Conservation (phyloP, 306 rosid genomes). For the Sindora glabra region DNA sequence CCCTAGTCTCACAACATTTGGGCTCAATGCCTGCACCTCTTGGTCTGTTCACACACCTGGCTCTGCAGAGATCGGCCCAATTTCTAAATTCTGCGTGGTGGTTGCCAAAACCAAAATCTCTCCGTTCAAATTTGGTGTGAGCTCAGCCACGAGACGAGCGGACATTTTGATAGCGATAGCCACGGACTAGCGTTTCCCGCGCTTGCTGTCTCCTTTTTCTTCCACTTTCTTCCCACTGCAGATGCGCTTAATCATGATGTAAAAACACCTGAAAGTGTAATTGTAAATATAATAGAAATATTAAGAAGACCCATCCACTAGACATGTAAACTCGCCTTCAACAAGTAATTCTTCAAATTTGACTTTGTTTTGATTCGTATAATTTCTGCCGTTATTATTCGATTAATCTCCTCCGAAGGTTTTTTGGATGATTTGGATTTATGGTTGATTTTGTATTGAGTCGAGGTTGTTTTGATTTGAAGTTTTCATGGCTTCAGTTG, state of each 20-base stretch:
- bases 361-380: background rate
- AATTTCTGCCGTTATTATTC: background rate
- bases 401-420: background rate
- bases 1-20: no score
- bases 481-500: background rate
- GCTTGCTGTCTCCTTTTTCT: background rate
- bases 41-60: no score
- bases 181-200: conserved; percentile 10
- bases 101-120: no score
- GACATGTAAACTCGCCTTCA: background rate
- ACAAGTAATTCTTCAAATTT: background rate
- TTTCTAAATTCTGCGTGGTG: no score
- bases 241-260: no score
- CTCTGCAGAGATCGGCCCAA: no score
- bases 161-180: conserved; percentile 27
- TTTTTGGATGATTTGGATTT: background rate
- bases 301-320: no score
- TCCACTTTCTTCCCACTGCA: background rate
- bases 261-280: no score
- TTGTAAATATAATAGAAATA: no score
- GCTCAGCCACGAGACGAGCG: conserved; percentile 7
- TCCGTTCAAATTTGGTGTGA: no score
- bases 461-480: background rate
- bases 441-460: background rate
- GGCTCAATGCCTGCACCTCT: no score